Conservation (phyloP, 164 flowering plant genomes). For the Cinnamomum chago region DNA sequence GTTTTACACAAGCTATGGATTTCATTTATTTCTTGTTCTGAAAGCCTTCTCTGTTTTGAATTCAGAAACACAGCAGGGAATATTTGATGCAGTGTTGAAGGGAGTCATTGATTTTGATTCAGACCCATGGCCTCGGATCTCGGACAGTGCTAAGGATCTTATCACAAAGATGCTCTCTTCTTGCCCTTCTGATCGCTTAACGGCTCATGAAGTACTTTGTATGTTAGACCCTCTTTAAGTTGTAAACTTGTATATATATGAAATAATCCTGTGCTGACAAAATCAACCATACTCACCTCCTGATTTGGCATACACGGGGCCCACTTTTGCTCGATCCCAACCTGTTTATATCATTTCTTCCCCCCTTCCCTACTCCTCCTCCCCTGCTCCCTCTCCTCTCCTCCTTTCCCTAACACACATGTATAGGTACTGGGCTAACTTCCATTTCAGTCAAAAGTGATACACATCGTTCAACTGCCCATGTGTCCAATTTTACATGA, state of each 20-base stretch:
- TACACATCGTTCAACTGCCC: no score
- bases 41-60: constrained; percentile 2
- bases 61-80: constrained; percentile 70
- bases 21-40: constrained; percentile 4
- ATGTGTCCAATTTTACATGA: no score
- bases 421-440: no score
- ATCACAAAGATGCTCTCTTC: constrained; percentile 85
- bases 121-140: constrained; percentile 96
- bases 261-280: not conserved
- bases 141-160: constrained; percentile 96
- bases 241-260: not conserved
- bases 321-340: not conserved
- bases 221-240: constrained; percentile 24
- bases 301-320: not conserved
- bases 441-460: no score
- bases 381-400: no score
- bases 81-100: constrained; percentile 85
- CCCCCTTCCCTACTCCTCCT: no score
- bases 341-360: not conserved
- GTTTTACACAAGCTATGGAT: not conserved
- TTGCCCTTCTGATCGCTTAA: constrained; percentile 68
- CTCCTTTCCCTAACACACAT: no score
- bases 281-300: not conserved
- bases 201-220: constrained; percentile 98
- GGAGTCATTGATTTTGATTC: constrained; percentile 94